These are phyloP conservation scores for Taiozyma onychis DNA, from an alignment of 1,139 yeast genomes.

Conservation along the genomic window DNA sequence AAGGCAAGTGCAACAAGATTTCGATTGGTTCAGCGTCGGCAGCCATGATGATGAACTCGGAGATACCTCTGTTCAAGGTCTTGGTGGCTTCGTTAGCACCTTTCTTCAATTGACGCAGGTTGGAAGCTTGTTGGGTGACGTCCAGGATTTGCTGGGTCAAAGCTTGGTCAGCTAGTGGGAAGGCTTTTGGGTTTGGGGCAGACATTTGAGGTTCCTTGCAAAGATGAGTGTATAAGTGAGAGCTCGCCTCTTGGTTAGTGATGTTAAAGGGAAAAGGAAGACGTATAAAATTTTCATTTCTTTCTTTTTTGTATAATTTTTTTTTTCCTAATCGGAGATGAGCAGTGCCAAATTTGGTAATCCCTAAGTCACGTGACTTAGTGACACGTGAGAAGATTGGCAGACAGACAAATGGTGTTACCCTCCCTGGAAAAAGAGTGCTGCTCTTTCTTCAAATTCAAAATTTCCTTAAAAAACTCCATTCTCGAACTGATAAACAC, in stretches of 20 bases:
- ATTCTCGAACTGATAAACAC: neutral
- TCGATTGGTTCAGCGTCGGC: constrained; percentile 99
- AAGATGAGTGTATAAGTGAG: constrained; percentile 6
- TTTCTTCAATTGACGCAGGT: constrained; percentile 96
- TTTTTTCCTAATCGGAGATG: neutral
- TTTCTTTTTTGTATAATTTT: neutral
- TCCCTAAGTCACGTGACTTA: neutral
- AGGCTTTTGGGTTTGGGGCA: constrained; percentile 91
- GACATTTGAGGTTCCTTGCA: constrained; percentile 76
- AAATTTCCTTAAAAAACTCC: constrained; percentile 1
- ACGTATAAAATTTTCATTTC: neutral
- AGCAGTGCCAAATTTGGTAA: neutral
- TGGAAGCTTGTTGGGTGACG: constrained; percentile 96
- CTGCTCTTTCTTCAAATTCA: neutral
- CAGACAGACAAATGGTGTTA: neutral
- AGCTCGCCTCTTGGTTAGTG: constrained; percentile 24
- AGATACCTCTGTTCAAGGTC: constrained; percentile 98
- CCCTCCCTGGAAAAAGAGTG: neutral
- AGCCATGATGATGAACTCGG: constrained; percentile 99
- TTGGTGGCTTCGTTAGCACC: constrained; percentile 99
- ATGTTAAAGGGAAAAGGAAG: neutral
- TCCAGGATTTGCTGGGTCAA: constrained; percentile 96
- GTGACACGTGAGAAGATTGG: neutral
- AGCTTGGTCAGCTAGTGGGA: constrained; percentile 96
- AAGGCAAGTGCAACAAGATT: constrained; percentile 94